Evolutionary conservation across 1,139 yeast species (phyloP).

Genomic region (Lodderomyces metapsilosis): DNA sequence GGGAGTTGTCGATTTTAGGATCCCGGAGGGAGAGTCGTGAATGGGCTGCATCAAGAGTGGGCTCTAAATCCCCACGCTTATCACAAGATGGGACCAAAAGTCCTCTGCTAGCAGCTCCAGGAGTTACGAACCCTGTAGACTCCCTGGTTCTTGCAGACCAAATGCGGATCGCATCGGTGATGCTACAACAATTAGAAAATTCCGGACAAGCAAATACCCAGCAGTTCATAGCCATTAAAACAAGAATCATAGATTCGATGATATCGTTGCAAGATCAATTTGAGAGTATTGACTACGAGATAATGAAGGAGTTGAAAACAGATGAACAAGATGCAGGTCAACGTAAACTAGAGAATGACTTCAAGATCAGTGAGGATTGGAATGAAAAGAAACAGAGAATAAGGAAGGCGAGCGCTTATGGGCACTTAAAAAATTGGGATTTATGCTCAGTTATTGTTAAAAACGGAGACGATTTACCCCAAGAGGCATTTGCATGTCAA

Average conservation of each 20-base stretch:
- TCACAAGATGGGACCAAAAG: slow-evolving; percentile 2
- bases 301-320: slow-evolving; percentile 47
- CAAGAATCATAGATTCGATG: slow-evolving; percentile 84
- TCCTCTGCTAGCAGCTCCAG: background rate
- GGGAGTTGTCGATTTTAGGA: slow-evolving; percentile 45
- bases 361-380: slow-evolving; percentile 96
- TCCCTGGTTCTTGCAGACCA: slow-evolving; percentile 61
- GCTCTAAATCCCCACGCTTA: background rate
- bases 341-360: slow-evolving; percentile 85
- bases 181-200: slow-evolving; percentile 84
- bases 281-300: slow-evolving; percentile 48
- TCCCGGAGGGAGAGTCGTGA: slow-evolving; percentile 10
- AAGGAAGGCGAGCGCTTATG: slow-evolving; percentile 71
- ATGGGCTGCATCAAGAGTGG: slow-evolving; percentile 3
- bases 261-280: slow-evolving; percentile 73
- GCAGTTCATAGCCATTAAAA: slow-evolving; percentile 72
- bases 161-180: slow-evolving; percentile 93
- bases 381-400: slow-evolving; percentile 74
- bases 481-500: slow-evolving; percentile 97
- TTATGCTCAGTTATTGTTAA: slow-evolving; percentile 92
- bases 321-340: slow-evolving; percentile 69
- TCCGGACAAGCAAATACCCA: slow-evolving; percentile 67
- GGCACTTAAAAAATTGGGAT: slow-evolving; percentile 91
- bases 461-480: slow-evolving; percentile 93
- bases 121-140: background rate